Base-by-base conservation (phyloP, 768 basidiomycete genomes). In the Pulveroboletus sp. region DNA sequence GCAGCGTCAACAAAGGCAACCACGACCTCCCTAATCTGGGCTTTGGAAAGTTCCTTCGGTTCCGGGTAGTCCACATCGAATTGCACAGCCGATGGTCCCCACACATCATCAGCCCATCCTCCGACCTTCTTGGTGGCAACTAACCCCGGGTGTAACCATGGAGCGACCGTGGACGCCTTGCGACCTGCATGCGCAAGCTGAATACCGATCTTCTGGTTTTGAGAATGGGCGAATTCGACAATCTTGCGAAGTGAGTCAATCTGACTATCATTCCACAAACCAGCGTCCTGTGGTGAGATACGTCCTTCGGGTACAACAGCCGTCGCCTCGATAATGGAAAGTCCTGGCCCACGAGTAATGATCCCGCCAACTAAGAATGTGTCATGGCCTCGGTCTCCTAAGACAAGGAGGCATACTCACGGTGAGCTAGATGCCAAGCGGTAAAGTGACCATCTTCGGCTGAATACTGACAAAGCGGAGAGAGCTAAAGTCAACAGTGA, bases 141-240 rank as follows among this genome's bases (percentile, higher is more conserved):
- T 10, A 64, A 35, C 28, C 66, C 66, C n/a, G 59, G 52, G 28
- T 67, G 47, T 30, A 85, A 60, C 83, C 85, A 89, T 0, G 85
- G 83, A 1, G 81, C 76, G 15, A 78, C 64, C 0, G 75, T 81
- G 8, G 80, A 82, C 0, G 79, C 85, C 63, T 89, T 90, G n/a
- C 87, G 73, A 0, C 89, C 88, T 0, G 86, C 84, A 54, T 91
- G 88, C 0, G 77, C 82, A 15, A 90, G 76, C 63, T 91, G 89
- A 47, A 89, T 82, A 8, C 73, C 88, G 18, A 89, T 77, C 43
- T 82, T 81, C 60, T 85, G 80, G 41, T 74, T 77, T 56, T 85
- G 83, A 1, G 81, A 78, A 60, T 86, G 83, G n/a, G 83, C 83
- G 47, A 87, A 86, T 50, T 83, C 78, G 59, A 82, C 77, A 55